Evolutionary conservation across 257 asterid genomes (phyloP), one percentile per base, ranked within the genome.

Genomic region (Nicotiana undulata): DNA sequence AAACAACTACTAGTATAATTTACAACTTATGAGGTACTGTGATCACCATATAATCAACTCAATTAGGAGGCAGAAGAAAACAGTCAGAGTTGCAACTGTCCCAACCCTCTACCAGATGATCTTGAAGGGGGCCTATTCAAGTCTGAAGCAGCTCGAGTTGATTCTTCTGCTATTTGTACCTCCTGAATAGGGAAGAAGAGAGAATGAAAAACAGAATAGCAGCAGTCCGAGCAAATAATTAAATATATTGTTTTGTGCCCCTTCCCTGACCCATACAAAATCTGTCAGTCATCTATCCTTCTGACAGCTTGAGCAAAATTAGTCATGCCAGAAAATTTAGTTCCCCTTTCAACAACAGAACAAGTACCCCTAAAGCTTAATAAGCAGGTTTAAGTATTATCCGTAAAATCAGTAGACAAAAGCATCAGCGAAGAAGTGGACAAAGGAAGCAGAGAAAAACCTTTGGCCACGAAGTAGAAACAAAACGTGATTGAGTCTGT

Each of bases 1-100:
- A 81, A 86, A 89, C 87, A 88, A 86, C 97, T 90, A 89, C 83
- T 82, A 76, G 87, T 83, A 91, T 88, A 91, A 90, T 92, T 91
- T 93, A 93, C 99, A 91, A 76, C 76, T 76, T 80, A 84, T 68
- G 56, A 75, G 55, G 83, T 85, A 66, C 83, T 34, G 60, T 81
- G 80, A 85, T 78, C 81, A 76, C 85, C 64, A 86, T 74, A 81
- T 83, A 76, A 81, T 81, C 80, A 82, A 75, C 76, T 81, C 80
- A 79, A 67, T 82, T 58, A 76, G 58, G 81, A 82, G 80, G 80
- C 44, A 63, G 40, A 56, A 64, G 44, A 40, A 61, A 63, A 77
- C 3, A 32, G 79, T 89, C 91, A 93, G 46, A 89, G 84, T 70
- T 89, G 92, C 22, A 92, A 79, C 29, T 93, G 93, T 78, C 97